phyloP scores from a whole-genome alignment of 2,329 filamentous ascomycete species.

The Cercospora sp. region DNA sequence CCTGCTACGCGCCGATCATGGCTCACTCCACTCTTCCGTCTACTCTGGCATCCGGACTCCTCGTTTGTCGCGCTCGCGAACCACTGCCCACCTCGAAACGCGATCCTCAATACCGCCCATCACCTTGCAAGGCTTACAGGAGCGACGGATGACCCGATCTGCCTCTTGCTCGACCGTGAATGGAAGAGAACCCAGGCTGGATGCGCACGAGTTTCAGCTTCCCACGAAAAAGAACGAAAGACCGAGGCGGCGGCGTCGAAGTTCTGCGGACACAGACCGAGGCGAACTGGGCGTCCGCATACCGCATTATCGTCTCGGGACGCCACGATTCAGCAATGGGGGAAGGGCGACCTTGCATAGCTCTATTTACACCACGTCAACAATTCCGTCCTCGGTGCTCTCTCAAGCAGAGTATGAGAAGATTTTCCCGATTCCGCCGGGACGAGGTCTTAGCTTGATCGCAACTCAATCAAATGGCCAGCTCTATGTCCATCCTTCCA shows the following conservation, averaged over 20 bases:
- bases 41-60: conserved; percentile 34
- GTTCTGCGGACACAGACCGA: conserved; percentile 32
- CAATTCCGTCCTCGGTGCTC: conserved; percentile 61
- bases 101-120: conserved; percentile 15
- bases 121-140: conserved; percentile 27
- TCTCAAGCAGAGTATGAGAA: conserved; percentile 47
- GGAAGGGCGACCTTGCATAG: conserved; percentile 77
- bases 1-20: conserved; percentile 25
- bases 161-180: conserved; percentile 74
- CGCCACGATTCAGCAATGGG: conserved; percentile 73
- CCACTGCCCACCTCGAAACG: conserved; percentile 10
- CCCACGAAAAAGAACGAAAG: conserved; percentile 30
- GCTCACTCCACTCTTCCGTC: conserved; percentile 9
- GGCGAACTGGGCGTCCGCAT: conserved; percentile 52
- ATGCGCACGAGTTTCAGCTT: conserved; percentile 33
- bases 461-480: conserved; percentile 20
- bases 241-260: conserved; percentile 31
- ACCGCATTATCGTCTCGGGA: conserved; percentile 80
- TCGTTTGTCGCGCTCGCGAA: conserved; percentile 20
- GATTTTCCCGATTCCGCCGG: conserved; percentile 48
- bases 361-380: conserved; percentile 72
- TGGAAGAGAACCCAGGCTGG: conserved; percentile 51
- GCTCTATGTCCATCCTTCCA: conserved; percentile 28
- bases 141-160: conserved; percentile 53
- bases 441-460: conserved; percentile 24